phyloP scores from a whole-genome alignment of 2,329 filamentous ascomycete species.

The Aspergillus aculeatus region DNA sequence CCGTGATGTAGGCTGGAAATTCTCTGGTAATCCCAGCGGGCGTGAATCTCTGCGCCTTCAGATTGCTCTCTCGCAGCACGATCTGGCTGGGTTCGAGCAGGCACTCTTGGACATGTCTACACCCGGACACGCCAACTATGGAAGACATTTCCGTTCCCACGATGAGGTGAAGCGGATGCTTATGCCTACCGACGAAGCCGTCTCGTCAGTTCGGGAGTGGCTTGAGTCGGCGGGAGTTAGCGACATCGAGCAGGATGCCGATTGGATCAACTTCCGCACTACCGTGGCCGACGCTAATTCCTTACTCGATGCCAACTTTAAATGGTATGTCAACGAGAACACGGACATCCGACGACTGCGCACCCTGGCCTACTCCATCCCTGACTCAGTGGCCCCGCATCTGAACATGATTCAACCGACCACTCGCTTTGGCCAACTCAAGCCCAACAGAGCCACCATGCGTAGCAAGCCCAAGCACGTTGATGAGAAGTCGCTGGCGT shows the following conservation, averaged over 20 bases:
- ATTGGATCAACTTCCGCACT: slow-evolving; percentile 41
- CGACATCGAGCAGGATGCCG: slow-evolving; percentile 37
- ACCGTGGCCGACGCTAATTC: slow-evolving; percentile 37
- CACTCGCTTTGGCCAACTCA: slow-evolving; percentile 42
- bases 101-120: slow-evolving; percentile 52
- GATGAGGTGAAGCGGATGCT: slow-evolving; percentile 53
- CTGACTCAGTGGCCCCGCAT: slow-evolving; percentile 32
- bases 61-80: slow-evolving; percentile 38
- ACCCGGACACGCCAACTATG: slow-evolving; percentile 49
- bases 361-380: slow-evolving; percentile 44
- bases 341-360: slow-evolving; percentile 34
- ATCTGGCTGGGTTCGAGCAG: slow-evolving; percentile 43
- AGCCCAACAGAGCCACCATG: slow-evolving; percentile 27
- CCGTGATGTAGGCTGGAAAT: slow-evolving; percentile 31
- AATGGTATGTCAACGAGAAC: slow-evolving; percentile 35
- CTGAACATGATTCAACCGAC: slow-evolving; percentile 45
- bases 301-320: slow-evolving; percentile 41
- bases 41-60: slow-evolving; percentile 32
- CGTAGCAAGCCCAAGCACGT: slow-evolving; percentile 21
- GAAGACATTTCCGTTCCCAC: slow-evolving; percentile 48
- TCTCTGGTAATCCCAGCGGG: slow-evolving; percentile 26
- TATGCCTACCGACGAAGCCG: slow-evolving; percentile 42
- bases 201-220: slow-evolving; percentile 48
- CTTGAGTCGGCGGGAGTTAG: slow-evolving; percentile 41
- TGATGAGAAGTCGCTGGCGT: slow-evolving; percentile 21